These are phyloP conservation scores for Pulicaria dysenterica DNA, from an alignment of 129 eudicot genomes.

Conservation along the genomic window DNA sequence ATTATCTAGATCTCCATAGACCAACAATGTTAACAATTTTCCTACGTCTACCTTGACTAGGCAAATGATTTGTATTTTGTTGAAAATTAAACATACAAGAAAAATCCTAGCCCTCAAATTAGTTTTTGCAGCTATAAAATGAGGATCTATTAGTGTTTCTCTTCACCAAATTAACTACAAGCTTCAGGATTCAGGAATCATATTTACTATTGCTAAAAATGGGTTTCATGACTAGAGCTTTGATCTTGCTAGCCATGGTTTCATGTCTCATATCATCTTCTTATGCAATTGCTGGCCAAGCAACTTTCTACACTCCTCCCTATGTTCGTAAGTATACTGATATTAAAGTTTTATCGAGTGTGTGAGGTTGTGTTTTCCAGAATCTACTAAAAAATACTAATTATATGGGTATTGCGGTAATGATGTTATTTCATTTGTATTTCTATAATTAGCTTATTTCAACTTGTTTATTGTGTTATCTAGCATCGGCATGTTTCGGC, in stretches of 20 bases:
- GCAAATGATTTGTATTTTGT: not conserved
- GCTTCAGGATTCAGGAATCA: not conserved
- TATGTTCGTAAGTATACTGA: constrained; percentile 42
- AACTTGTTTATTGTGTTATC: not conserved
- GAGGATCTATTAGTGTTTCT: not conserved
- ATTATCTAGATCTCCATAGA: no score
- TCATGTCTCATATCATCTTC: constrained; percentile 40
- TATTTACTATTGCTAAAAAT: constrained; percentile 4
- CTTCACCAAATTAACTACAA: constrained; percentile 13
- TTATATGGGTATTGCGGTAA: no score
- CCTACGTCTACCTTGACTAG: not conserved
- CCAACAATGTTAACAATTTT: not conserved
- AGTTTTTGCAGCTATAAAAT: constrained; percentile 21
- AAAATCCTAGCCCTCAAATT: not conserved
- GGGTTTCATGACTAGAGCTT: constrained; percentile 20
- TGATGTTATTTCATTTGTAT: no score
- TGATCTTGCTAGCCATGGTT: constrained; percentile 25
- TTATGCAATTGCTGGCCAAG: constrained; percentile 44
- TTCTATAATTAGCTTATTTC: not conserved
- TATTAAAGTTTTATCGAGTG: not conserved
- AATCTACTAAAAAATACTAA: no score
- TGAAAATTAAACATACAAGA: constrained; percentile 5
- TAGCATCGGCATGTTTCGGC: constrained; percentile 30
- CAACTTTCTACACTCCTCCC: constrained; percentile 47
- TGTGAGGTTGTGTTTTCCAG: not conserved